These are phyloP conservation scores for Bryum argenteum DNA, from an alignment of 225 moss, liverwort and hornwort genomes.

Conservation along the genomic window DNA sequence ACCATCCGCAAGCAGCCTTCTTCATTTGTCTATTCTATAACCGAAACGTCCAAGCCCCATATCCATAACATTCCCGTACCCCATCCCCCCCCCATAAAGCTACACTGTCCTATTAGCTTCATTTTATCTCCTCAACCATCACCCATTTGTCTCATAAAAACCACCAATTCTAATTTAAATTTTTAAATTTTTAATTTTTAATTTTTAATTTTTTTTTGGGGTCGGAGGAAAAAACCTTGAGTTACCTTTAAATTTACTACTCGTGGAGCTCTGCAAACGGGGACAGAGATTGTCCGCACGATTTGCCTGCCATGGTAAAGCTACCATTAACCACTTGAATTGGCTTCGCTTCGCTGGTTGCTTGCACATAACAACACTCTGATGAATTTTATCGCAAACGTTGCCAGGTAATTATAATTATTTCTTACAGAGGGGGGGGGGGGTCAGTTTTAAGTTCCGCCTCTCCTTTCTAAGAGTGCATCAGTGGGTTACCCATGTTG, in stretches of 20 bases:
- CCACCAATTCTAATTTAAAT: too few relatives aligned
- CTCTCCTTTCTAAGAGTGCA: background rate
- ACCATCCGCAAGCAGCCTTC: too few relatives aligned
- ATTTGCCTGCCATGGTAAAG: constrained; percentile 33
- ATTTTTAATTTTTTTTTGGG: too few relatives aligned
- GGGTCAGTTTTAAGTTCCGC: background rate
- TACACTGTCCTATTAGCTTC: background rate
- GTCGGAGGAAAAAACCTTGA: too few relatives aligned
- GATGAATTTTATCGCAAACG: background rate
- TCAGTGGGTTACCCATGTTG: background rate
- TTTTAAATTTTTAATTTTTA: too few relatives aligned
- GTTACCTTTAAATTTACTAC: constrained; percentile 14
- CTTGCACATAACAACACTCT: constrained; percentile 27
- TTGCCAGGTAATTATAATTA: background rate
- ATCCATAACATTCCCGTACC: background rate
- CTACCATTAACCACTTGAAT: constrained; percentile 12
- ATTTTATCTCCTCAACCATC: background rate
- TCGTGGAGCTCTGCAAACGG: background rate
- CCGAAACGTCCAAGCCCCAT: background rate
- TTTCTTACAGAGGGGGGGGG: background rate
- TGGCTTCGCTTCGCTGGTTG: background rate
- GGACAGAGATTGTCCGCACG: constrained; percentile 28
- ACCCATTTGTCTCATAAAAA: constrained; percentile 27
- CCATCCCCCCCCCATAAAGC: background rate
- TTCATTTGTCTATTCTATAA: background rate